Base-by-base conservation (phyloP, 768 basidiomycete genomes). In the Lentinula lateritia region DNA sequence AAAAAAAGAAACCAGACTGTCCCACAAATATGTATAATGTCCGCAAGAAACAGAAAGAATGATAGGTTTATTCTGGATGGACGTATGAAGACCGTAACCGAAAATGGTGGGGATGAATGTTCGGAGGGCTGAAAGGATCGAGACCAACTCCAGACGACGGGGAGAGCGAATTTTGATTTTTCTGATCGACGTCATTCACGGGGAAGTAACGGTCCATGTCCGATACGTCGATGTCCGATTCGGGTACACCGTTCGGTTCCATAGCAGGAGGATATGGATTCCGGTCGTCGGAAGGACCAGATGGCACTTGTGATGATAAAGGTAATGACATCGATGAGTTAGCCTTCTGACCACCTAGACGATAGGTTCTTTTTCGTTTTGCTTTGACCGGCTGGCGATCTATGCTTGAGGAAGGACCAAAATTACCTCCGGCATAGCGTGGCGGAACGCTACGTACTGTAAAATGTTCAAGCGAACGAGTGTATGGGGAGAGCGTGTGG, bases 401-500 rank as follows among this genome's bases (percentile, higher is more conserved):
- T 16, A 70, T 72, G 72, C 65, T 66, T 10, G 73, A 70, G 4
- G 46, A 48, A 7, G 74, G 62, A 38, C 79, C 75, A 28, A 67
- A 70, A 16, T 73, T 70, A 50, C 72, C 67, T 62, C 73, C 70
- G 7, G 70, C 69, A 45, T 73, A 69, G 48, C 84, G 77, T 18
- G 88, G 90, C 0, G 93, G 94, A 23, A 89, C 91, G 62, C 92
- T 93, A 36, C 95, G 84, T 12, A 97, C 93, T 1, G 95, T 93
- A 71, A 96, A 95, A 72, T 97, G 94, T 62, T 90, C 88, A 34
- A 94, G 80, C 13, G 89, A 87, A 58, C 93, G 86, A 6, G 95
- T 97, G 72, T 96, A 98, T 0, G 95, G 96, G 0, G 91, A 93
- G 3, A 99, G 77, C 0, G 96, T 99, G 69, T 97, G 96, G 68